phyloP scores from a whole-genome alignment of 352 stramenopile genomes.

The Pythium vanterpoolii region DNA sequence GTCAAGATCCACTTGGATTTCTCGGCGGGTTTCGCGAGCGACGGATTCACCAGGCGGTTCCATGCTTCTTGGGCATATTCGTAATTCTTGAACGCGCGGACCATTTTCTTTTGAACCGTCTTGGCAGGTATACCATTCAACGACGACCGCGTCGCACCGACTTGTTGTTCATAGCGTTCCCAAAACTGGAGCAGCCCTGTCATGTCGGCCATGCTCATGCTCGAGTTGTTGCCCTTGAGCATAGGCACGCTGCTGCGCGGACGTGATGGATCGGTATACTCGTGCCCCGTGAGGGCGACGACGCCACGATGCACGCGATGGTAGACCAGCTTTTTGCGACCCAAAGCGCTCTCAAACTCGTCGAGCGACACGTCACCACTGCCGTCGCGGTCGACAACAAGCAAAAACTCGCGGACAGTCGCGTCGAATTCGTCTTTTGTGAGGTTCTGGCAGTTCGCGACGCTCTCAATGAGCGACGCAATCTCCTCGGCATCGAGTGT shows the following conservation, averaged over 20 bases:
- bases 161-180: conserved; percentile 68
- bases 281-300: conserved; percentile 66
- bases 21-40: conserved; percentile 62
- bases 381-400: conserved; percentile 74
- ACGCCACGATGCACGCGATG: conserved; percentile 53
- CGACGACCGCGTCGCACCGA: conserved; percentile 49
- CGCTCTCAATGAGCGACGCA: conserved; percentile 49
- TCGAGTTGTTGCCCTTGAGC: conserved; percentile 32
- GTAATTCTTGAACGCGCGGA: conserved; percentile 81
- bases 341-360: conserved; percentile 75
- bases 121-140: conserved; percentile 52
- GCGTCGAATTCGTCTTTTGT: conserved; percentile 76
- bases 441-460: conserved; percentile 67
- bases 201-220: conserved; percentile 56
- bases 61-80: conserved; percentile 87
- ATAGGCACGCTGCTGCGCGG: conserved; percentile 68
- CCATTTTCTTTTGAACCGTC: conserved; percentile 85
- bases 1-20: conserved; percentile 68
- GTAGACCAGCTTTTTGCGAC: conserved; percentile 69
- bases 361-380: conserved; percentile 84
- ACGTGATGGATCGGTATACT: conserved; percentile 70
- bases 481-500: conserved; percentile 72
- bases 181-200: conserved; percentile 63
- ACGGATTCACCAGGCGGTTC: conserved; percentile 76
- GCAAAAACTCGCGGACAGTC: conserved; percentile 70